These are phyloP conservation scores for Populus hybrid DNA, from an alignment of 441 rosid genomes.

Conservation along the genomic window DNA sequence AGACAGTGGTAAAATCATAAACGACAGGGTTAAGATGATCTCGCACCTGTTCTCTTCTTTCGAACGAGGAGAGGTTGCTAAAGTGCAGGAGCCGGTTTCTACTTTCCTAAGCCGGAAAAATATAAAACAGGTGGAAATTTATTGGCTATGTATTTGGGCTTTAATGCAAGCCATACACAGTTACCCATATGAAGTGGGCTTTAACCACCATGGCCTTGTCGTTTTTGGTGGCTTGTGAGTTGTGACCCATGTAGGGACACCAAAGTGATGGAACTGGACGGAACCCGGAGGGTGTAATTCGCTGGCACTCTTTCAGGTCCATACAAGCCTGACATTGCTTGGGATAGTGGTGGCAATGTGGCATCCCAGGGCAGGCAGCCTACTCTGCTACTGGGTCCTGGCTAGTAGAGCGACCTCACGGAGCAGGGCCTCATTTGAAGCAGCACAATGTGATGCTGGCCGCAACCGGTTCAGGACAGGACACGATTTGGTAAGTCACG, in stretches of 20 bases:
- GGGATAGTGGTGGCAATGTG: neutral
- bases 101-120: neutral
- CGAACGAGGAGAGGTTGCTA: neutral
- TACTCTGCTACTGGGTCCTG: neutral
- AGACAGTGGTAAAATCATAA: neutral
- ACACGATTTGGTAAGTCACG: no score
- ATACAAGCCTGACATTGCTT: neutral
- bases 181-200: neutral
- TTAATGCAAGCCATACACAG: neutral
- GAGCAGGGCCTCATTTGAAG: neutral
- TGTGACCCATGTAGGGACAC: neutral
- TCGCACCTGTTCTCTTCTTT: neutral
- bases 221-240: neutral
- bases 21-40: neutral
- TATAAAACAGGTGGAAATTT: neutral
- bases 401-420: neutral
- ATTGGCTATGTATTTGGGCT: neutral
- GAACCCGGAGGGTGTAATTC: neutral
- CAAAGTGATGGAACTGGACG: neutral
- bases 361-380: neutral
- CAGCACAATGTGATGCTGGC: neutral
- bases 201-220: neutral
- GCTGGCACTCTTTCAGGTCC: neutral
- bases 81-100: neutral
- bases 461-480: neutral